Evolutionary conservation across 176 grass and related monocot species (phyloP).

Genomic region (Typha latifolia): DNA sequence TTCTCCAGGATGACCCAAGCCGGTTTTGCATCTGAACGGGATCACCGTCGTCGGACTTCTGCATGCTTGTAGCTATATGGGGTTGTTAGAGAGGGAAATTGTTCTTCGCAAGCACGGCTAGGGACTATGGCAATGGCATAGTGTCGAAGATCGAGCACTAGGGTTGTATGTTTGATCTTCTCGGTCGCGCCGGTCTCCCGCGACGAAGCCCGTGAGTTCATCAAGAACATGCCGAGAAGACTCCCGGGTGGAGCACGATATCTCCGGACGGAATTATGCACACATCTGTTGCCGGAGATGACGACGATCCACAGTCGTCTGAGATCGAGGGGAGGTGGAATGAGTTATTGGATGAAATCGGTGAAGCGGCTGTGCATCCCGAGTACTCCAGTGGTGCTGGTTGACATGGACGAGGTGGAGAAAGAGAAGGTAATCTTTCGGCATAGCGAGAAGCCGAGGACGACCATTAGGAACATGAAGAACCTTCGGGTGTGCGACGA

Average conservation of each 20-base stretch:
- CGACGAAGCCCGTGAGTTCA: constrained; percentile 24
- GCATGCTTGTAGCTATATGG: constrained; percentile 33
- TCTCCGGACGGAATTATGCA: constrained; percentile 10
- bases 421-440: constrained; percentile 25
- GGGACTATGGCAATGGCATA: constrained; percentile 25
- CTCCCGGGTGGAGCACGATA: constrained; percentile 26
- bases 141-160: constrained; percentile 32
- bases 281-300: constrained; percentile 22
- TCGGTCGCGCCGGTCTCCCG: constrained; percentile 28
- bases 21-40: constrained; percentile 10
- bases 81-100: constrained; percentile 13
- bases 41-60: constrained; percentile 34
- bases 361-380: constrained; percentile 13
- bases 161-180: constrained; percentile 39
- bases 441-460: constrained; percentile 32
- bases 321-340: constrained; percentile 18
- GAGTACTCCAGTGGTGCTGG: constrained; percentile 12
- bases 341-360: constrained; percentile 11
- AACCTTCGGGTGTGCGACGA: constrained; percentile 34
- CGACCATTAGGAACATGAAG: constrained; percentile 30
- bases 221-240: constrained; percentile 31
- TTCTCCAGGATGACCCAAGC: constrained; percentile 21
- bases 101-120: constrained; percentile 27
- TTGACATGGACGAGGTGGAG: constrained; percentile 22
- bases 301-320: constrained; percentile 10